Percentiles rank a stretch among this genome's conserved stretches.
These are phyloP conservation scores for Hypholoma fasciculare DNA, from an alignment of 768 basidiomycete genomes.

Conservation along the genomic window DNA sequence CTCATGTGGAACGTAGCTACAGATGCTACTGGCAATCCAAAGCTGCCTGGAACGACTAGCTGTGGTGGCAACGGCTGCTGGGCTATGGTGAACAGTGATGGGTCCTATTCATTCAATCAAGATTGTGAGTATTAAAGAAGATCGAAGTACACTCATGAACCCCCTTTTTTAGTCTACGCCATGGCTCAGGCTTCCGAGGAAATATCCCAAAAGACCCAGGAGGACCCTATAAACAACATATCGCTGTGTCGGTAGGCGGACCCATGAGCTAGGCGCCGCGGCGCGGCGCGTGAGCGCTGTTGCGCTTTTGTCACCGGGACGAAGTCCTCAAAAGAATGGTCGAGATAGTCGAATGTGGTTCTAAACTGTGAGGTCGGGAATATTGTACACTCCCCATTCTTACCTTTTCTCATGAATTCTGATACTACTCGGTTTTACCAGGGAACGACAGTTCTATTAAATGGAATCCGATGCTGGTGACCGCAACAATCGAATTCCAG, in stretches of 20 bases:
- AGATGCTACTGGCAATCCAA: conserved; percentile 61
- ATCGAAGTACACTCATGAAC: neutral
- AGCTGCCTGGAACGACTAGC: conserved; percentile 61
- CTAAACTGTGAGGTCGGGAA: conserved; percentile 53
- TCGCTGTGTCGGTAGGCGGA: conserved; percentile 64
- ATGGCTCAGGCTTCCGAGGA: conserved; percentile 80
- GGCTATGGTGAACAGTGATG: conserved; percentile 62
- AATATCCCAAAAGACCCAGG: conserved; percentile 65
- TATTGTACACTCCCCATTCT: neutral
- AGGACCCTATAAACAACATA: conserved; percentile 71
- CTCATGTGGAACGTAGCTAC: conserved; percentile 80
- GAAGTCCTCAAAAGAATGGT: conserved; percentile 52
- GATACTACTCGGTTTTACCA: conserved; percentile 7
- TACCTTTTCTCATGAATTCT: neutral
- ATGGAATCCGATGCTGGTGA: conserved; percentile 59
- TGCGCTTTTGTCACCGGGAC: conserved; percentile 64
- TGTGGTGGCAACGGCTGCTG: conserved; percentile 68
- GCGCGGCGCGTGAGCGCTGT: conserved; percentile 65
- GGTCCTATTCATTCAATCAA: conserved; percentile 66
- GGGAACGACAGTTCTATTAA: conserved; percentile 51
- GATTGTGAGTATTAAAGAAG: conserved; percentile 46
- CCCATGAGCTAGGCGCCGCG: conserved; percentile 49
- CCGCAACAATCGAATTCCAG: conserved; percentile 63
- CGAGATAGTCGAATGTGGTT: conserved; percentile 70
- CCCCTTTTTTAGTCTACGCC: conserved; percentile 48